These are phyloP conservation scores for Lithospermum erythrorhizon DNA, from an alignment of 257 asterid genomes.

Conservation along the genomic window DNA sequence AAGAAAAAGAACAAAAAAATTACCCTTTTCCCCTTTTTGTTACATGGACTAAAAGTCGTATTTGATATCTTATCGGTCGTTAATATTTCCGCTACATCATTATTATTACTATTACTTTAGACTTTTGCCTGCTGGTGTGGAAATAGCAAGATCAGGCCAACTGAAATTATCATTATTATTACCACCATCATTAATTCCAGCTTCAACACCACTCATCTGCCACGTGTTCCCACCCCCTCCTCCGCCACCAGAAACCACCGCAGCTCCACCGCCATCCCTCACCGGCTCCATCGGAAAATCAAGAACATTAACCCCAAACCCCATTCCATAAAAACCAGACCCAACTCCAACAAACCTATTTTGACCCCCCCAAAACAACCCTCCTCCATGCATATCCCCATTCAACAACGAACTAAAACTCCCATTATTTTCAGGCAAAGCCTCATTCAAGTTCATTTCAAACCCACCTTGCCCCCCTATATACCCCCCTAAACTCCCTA, in stretches of 20 bases:
- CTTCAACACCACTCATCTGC: constrained; percentile 33
- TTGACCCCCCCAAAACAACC: constrained; percentile 16
- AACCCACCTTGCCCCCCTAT: constrained; percentile 5
- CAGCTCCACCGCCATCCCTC: constrained; percentile 4
- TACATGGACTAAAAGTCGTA: too few relatives aligned
- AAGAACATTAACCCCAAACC: constrained; percentile 22
- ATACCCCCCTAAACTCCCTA: constrained; percentile 6
- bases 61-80: too few relatives aligned
- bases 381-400: constrained; percentile 3
- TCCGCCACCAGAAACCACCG: constrained; percentile 8
- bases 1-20: too few relatives aligned
- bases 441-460: constrained; percentile 31
- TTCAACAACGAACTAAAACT: constrained; percentile 19
- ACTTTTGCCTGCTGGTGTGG: constrained; percentile 45
- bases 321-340: constrained; percentile 19
- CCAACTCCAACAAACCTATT: constrained; percentile 26
- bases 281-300: constrained; percentile 37
- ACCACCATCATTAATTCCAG: constrained; percentile 15
- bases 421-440: constrained; percentile 24
- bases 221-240: constrained; percentile 26
- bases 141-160: constrained; percentile 54
- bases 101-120: constrained; percentile 18
- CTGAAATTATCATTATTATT: constrained; percentile 36
- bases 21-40: neutral
- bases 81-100: too few relatives aligned